Conservation (phyloP, 257 asterid species). For the Echium plantagineum region DNA sequence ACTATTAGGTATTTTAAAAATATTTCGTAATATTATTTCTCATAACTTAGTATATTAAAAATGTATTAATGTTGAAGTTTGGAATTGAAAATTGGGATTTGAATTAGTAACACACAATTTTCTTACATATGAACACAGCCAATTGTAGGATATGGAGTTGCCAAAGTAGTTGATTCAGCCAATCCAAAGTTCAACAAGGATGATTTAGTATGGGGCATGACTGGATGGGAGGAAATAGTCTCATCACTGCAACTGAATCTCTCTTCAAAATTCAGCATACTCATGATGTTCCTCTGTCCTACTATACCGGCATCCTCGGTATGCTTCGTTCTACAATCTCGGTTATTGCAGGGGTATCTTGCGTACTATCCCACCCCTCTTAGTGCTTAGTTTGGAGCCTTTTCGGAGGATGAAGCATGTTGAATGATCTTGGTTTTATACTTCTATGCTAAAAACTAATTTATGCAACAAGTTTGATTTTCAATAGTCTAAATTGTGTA, state of each 20-base stretch:
- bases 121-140: constrained; percentile 16
- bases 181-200: constrained; percentile 40
- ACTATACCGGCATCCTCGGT: constrained; percentile 38
- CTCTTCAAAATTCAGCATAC: constrained; percentile 26
- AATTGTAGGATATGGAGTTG: constrained; percentile 40
- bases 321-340: constrained; percentile 4
- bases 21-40: no score
- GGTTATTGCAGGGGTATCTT: no score
- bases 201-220: constrained; percentile 39
- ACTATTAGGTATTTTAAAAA: no score
- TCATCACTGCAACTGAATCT: constrained; percentile 16
- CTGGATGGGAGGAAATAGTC: constrained; percentile 55
- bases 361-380: no score
- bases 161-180: constrained; percentile 38
- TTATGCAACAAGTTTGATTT: no score
- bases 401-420: no score
- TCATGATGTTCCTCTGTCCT: constrained; percentile 38
- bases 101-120: background rate
- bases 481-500: no score
- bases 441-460: no score
- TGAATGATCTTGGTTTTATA: background rate
- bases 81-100: no score
- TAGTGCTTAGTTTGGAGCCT: no score
- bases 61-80: no score
- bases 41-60: no score